phyloP scores from a whole-genome alignment of 495 filamentous ascomycete species.

The Lepraria neglecta region DNA sequence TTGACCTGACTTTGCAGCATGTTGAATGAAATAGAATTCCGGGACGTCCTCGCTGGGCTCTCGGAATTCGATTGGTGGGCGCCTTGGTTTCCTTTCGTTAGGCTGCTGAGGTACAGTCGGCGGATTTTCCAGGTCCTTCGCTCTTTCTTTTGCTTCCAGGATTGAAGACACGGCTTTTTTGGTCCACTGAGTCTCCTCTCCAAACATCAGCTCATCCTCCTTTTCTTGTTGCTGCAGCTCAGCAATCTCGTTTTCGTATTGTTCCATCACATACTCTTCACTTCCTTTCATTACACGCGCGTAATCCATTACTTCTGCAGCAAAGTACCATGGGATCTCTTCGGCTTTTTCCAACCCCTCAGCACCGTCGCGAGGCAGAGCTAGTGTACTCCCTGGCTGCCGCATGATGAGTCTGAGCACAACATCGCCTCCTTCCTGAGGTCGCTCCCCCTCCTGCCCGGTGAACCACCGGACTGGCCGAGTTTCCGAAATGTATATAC shows the following conservation, averaged over 20 bases:
- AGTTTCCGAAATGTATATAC: slow-evolving; percentile 80
- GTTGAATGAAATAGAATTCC: slow-evolving; percentile 49
- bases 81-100: slow-evolving; percentile 39
- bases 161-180: slow-evolving; percentile 71
- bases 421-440: slow-evolving; percentile 79
- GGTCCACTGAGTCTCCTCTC: slow-evolving; percentile 88
- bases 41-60: slow-evolving; percentile 42
- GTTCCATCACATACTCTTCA: slow-evolving; percentile 73
- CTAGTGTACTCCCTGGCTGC: slow-evolving; percentile 71
- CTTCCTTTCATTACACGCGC: slow-evolving; percentile 93
- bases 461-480: slow-evolving; percentile 84
- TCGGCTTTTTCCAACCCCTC: slow-evolving; percentile 60
- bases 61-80: slow-evolving; percentile 45
- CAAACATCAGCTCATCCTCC: slow-evolving; percentile 89
- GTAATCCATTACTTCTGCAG: slow-evolving; percentile 89
- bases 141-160: slow-evolving; percentile 62
- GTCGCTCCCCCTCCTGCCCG: slow-evolving; percentile 76
- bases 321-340: slow-evolving; percentile 89
- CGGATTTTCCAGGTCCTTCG: slow-evolving; percentile 65
- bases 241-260: slow-evolving; percentile 72
- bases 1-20: slow-evolving; percentile 41
- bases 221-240: slow-evolving; percentile 67
- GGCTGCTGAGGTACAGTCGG: slow-evolving; percentile 51
- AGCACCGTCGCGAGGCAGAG: slow-evolving; percentile 75
- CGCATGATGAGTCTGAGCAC: slow-evolving; percentile 79